Evolutionary conservation across 768 basidiomycete genomes (phyloP).

Genomic region (Floccularia luteovirens): DNA sequence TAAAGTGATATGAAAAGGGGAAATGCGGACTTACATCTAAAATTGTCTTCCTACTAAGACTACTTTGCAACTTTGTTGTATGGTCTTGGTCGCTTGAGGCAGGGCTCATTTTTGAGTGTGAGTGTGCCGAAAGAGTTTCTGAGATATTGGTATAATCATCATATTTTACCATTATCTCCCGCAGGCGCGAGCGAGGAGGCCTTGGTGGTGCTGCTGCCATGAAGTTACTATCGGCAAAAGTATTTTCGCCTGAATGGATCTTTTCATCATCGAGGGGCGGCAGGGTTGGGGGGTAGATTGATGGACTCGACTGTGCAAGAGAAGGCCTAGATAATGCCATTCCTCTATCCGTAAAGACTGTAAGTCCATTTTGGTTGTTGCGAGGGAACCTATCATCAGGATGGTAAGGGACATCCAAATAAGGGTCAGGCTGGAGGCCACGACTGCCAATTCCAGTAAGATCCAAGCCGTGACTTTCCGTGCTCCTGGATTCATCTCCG

Average conservation of each 20-base stretch:
- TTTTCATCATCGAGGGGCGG: slow-evolving; percentile 25
- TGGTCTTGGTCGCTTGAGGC: no score
- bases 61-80: no score
- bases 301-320: slow-evolving; percentile 36
- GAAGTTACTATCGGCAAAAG: no score
- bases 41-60: no score
- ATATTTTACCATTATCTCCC: no score
- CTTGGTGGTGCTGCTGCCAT: slow-evolving; percentile 14
- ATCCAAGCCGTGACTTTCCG: background rate
- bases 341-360: background rate
- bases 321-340: slow-evolving; percentile 13
- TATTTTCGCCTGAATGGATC: background rate
- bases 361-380: background rate
- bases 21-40: no score
- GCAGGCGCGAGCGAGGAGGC: slow-evolving; percentile 16
- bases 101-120: no score
- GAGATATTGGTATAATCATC: no score
- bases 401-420: slow-evolving; percentile 5
- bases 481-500: background rate
- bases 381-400: background rate
- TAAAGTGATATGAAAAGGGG: no score
- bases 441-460: background rate
- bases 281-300: slow-evolving; percentile 40
- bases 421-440: slow-evolving; percentile 8
- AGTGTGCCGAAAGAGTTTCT: no score